A percentile compares a stretch with the other conserved stretches of the same genome.
Conservation (phyloP, 352 stramenopile genomes). For the Globisporangium apiculatum region DNA sequence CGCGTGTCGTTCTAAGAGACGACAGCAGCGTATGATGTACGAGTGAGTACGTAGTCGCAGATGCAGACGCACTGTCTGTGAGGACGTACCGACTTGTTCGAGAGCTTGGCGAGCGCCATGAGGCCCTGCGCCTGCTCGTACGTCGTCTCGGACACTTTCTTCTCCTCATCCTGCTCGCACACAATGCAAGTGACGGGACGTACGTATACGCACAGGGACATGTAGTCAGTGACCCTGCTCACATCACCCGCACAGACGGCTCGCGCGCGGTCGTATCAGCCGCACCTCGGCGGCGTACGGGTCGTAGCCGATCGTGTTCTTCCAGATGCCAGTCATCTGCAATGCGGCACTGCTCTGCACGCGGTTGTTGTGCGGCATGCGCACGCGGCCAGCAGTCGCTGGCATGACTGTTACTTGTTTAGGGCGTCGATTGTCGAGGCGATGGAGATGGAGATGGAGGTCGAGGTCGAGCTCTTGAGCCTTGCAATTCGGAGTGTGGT, state of each 20-base stretch:
- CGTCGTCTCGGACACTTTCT: constrained; percentile 56
- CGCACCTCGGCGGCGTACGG: constrained; percentile 77
- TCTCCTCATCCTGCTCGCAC: constrained; percentile 30
- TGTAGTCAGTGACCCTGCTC: not conserved
- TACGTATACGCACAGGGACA: not conserved
- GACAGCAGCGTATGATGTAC: not conserved
- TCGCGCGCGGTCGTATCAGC: not conserved
- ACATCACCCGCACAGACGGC: too few relatives aligned
- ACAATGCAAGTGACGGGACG: not conserved
- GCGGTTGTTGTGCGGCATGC: constrained; percentile 97
- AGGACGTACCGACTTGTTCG: constrained; percentile 83
- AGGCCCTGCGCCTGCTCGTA: constrained; percentile 90
- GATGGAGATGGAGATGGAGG: too few relatives aligned
- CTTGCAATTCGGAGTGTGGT: too few relatives aligned
- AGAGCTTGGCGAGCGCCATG: constrained; percentile 92
- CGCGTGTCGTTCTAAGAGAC: constrained; percentile 52
- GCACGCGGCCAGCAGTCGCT: constrained; percentile 79
- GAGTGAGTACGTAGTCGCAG: not conserved
- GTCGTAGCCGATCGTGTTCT: constrained; percentile 96
- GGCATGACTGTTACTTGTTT: constrained; percentile 51
- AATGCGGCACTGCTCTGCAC: constrained; percentile 92
- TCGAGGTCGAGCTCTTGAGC: too few relatives aligned
- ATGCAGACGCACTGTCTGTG: not conserved
- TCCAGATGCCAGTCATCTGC: constrained; percentile 96
- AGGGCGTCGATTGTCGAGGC: too few relatives aligned